phyloP scores from a whole-genome alignment of 2,329 filamentous ascomycete species.

The Diplodia seriata region DNA sequence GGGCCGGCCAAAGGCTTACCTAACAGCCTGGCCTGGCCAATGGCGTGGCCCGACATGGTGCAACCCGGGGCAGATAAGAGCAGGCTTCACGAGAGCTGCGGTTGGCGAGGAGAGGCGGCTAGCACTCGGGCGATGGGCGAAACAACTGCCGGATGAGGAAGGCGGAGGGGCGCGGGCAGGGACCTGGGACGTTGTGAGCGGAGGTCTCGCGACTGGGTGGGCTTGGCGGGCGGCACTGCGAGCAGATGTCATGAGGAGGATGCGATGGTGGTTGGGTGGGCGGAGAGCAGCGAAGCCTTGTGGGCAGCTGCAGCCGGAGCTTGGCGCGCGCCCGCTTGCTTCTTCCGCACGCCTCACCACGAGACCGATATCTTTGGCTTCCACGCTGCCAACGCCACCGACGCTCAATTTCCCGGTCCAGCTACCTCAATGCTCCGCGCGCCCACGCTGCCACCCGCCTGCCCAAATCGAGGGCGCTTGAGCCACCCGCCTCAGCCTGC shows the following conservation, averaged over 20 bases:
- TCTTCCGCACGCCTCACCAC: background rate
- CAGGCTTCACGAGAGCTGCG: background rate
- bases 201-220: background rate
- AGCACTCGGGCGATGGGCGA: constrained; percentile 3
- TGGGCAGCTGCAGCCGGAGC: constrained; percentile 10
- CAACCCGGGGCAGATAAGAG: constrained; percentile 2
- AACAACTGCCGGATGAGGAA: background rate
- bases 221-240: constrained; percentile 18
- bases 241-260: background rate
- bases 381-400: background rate
- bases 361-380: background rate
- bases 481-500: constrained; percentile 10
- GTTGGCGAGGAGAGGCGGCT: background rate
- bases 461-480: background rate
- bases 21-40: background rate
- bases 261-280: constrained; percentile 12
- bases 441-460: background rate
- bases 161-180: background rate
- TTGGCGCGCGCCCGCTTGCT: constrained; percentile 4
- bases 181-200: background rate
- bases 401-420: background rate
- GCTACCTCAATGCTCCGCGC: background rate
- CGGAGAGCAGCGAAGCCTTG: constrained; percentile 2
- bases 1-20: background rate
- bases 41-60: background rate